phyloP scores from a whole-genome alignment of 2,329 filamentous ascomycete genomes.

The Neophaeococcomyces mojaviensis region DNA sequence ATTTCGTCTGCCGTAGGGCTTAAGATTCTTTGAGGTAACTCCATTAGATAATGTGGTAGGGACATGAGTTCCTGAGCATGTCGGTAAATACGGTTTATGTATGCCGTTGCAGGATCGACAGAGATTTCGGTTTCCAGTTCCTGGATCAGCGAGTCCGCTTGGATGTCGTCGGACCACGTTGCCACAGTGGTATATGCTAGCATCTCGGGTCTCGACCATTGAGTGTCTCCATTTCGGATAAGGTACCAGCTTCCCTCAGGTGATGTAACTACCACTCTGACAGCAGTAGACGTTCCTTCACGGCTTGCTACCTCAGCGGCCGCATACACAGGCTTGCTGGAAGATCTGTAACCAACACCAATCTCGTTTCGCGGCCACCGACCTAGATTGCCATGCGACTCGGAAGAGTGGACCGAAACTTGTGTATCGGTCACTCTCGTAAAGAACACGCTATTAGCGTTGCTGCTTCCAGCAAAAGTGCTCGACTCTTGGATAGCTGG shows the following conservation, averaged over 20 bases:
- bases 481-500: slow-evolving; percentile 63
- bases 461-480: slow-evolving; percentile 69
- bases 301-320: slow-evolving; percentile 78
- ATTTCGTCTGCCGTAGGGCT: slow-evolving; percentile 8
- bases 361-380: slow-evolving; percentile 57
- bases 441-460: slow-evolving; percentile 79
- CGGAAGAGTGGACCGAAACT: slow-evolving; percentile 65
- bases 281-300: slow-evolving; percentile 59
- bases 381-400: slow-evolving; percentile 66
- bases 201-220: slow-evolving; percentile 77
- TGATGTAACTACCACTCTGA: slow-evolving; percentile 65
- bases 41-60: slow-evolving; percentile 65
- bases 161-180: slow-evolving; percentile 69
- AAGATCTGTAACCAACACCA: slow-evolving; percentile 21
- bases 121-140: slow-evolving; percentile 81
- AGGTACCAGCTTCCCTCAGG: slow-evolving; percentile 69
- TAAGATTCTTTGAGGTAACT: slow-evolving; percentile 61
- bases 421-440: slow-evolving; percentile 72
- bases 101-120: slow-evolving; percentile 71
- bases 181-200: slow-evolving; percentile 73
- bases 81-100: slow-evolving; percentile 75
- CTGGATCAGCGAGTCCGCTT: slow-evolving; percentile 65
- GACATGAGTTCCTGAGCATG: slow-evolving; percentile 71
- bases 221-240: slow-evolving; percentile 69
- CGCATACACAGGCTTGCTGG: slow-evolving; percentile 46